Percentiles rank a stretch among this genome's conserved stretches.
These are phyloP conservation scores for Trichoderma sp. DNA, from an alignment of 2,329 filamentous ascomycete genomes.

Conservation along the genomic window DNA sequence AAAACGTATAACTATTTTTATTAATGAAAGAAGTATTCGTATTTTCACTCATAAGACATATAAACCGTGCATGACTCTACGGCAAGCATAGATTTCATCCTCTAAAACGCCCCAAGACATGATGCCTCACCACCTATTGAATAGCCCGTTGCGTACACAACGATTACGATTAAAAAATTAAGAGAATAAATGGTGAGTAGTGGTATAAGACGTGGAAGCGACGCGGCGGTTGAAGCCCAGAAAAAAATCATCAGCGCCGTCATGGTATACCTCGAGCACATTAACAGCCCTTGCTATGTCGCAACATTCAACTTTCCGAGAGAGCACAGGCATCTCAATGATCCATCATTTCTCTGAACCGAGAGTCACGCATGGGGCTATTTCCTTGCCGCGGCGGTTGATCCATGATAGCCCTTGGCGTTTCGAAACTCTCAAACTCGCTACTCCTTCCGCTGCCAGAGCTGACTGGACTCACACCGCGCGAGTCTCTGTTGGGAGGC, in stretches of 20 bases:
- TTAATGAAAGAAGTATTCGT: neutral
- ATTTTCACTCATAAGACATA: neutral
- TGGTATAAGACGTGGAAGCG: neutral
- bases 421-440: constrained; percentile 33
- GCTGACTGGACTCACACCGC: constrained; percentile 42
- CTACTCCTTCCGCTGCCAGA: constrained; percentile 12
- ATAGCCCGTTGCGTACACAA: neutral
- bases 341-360: constrained; percentile 59
- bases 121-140: neutral
- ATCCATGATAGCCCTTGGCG: constrained; percentile 42
- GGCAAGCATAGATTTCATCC: neutral
- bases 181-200: neutral
- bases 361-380: constrained; percentile 59
- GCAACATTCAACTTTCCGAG: neutral
- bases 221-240: neutral
- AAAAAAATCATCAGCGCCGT: neutral
- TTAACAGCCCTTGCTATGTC: too few relatives aligned
- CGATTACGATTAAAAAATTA: neutral
- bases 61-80: neutral
- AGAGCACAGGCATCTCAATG: constrained; percentile 24
- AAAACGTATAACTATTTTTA: neutral
- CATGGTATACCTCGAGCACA: neutral
- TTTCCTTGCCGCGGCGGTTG: constrained; percentile 41
- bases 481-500: constrained; percentile 31
- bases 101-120: neutral